Evolutionary conservation across 768 basidiomycete species (phyloP).

Genomic region (Leccinum obscurum): DNA sequence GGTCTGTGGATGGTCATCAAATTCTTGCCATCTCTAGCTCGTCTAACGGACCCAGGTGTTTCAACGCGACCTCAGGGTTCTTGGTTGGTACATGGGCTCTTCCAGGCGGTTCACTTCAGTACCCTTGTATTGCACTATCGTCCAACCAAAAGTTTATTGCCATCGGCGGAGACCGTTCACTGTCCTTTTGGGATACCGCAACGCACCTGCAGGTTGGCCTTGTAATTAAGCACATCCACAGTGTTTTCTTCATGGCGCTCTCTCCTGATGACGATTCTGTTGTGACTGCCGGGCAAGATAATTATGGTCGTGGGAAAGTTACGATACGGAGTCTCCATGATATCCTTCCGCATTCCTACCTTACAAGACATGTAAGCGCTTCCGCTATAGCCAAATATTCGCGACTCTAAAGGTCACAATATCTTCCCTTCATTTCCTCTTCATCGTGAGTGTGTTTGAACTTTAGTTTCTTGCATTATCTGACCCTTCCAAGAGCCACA

Average conservation of each 20-base stretch:
- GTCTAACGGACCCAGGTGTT: background rate
- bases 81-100: background rate
- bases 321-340: too few species aligned
- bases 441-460: background rate
- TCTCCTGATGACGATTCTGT: background rate
- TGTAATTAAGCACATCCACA: background rate
- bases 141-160: background rate
- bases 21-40: background rate
- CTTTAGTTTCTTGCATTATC: fast-evolving
- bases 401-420: background rate
- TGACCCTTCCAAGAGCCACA: background rate
- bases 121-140: background rate
- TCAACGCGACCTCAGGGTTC: background rate
- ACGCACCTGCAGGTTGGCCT: background rate
- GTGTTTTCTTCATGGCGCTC: background rate
- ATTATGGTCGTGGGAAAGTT: too few species aligned
- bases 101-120: background rate
- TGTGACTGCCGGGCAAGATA: too few species aligned
- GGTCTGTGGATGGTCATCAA: background rate
- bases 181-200: background rate
- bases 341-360: too few species aligned
- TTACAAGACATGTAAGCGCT: too few species aligned
- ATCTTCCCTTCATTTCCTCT: too few species aligned
- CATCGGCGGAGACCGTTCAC: background rate
- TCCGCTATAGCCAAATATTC: too few species aligned